These are phyloP conservation scores for Penicillium salamii DNA, from an alignment of 495 filamentous ascomycete genomes.

Conservation along the genomic window DNA sequence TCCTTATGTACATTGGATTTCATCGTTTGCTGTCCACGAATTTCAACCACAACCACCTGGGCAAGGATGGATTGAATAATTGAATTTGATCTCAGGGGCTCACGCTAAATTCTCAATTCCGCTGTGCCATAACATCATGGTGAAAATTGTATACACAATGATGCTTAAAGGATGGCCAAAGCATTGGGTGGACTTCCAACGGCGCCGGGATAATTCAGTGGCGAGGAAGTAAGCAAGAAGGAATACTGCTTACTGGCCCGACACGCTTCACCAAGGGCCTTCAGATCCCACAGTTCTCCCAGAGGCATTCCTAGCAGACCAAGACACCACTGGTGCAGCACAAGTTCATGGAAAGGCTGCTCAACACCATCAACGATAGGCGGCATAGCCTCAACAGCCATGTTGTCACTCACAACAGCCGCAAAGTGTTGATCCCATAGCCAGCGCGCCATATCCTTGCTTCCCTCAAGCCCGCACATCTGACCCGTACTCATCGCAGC, in stretches of 20 bases:
- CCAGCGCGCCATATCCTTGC: slow-evolving; percentile 27
- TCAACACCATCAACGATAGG: slow-evolving; percentile 16
- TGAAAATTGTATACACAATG: background rate
- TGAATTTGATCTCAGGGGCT: no score
- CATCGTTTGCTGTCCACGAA: no score
- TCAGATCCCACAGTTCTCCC: slow-evolving; percentile 63
- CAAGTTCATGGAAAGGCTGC: slow-evolving; percentile 12
- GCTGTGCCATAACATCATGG: no score
- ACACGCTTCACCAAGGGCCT: slow-evolving; percentile 48
- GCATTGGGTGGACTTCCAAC: slow-evolving; percentile 43
- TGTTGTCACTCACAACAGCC: slow-evolving; percentile 30
- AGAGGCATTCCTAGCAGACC: slow-evolving; percentile 49
- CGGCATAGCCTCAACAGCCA: slow-evolving; percentile 27
- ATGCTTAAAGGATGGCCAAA: slow-evolving; percentile 34
- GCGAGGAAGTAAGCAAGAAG: slow-evolving; percentile 46
- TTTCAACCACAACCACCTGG: no score
- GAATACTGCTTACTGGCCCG: slow-evolving; percentile 33
- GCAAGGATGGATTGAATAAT: no score
- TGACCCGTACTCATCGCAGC: slow-evolving; percentile 6
- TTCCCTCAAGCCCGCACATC: slow-evolving; percentile 24
- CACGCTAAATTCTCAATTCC: no score
- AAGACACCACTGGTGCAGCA: slow-evolving; percentile 42
- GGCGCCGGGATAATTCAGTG: slow-evolving; percentile 44
- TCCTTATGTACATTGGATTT: no score
- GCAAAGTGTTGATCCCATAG: slow-evolving; percentile 33